Evolutionary conservation across 2,329 filamentous ascomycete genomes (phyloP).

Genomic region (Diaporthe longicolla): DNA sequence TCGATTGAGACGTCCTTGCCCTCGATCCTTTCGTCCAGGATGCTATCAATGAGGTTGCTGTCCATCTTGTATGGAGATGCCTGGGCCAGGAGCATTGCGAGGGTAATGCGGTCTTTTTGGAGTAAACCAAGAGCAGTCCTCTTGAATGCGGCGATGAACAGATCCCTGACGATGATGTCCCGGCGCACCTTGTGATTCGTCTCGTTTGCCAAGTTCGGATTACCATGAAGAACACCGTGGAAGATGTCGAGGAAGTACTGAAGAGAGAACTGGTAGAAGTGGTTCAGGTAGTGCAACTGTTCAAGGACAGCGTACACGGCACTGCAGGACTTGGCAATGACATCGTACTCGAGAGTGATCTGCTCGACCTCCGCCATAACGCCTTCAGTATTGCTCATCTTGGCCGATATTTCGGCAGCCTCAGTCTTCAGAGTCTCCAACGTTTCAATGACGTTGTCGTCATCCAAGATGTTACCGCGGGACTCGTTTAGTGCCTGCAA

Average conservation of each 20-base stretch:
- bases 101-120: slow-evolving; percentile 93
- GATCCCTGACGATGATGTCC: slow-evolving; percentile 89
- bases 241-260: slow-evolving; percentile 99
- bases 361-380: slow-evolving; percentile 98
- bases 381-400: slow-evolving; percentile 96
- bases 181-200: slow-evolving; percentile 84
- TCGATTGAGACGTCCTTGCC: slow-evolving; percentile 85
- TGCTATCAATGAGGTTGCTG: slow-evolving; percentile 85
- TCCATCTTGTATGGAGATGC: slow-evolving; percentile 98
- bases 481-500: slow-evolving; percentile 97
- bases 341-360: slow-evolving; percentile 93
- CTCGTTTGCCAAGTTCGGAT: slow-evolving; percentile 78
- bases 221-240: slow-evolving; percentile 87
- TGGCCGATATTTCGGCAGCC: slow-evolving; percentile 93
- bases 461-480: slow-evolving; percentile 96
- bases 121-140: slow-evolving; percentile 93
- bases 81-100: slow-evolving; percentile 95
- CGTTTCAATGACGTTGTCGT: slow-evolving; percentile 98
- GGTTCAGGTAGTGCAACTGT: slow-evolving; percentile 97
- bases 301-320: slow-evolving; percentile 97
- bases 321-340: slow-evolving; percentile 95
- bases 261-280: slow-evolving; percentile 99
- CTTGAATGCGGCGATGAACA: slow-evolving; percentile 93
- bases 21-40: slow-evolving; percentile 83
- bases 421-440: slow-evolving; percentile 98